These are phyloP conservation scores for Lippia alba DNA, from an alignment of 305 asterid genomes.

Conservation along the genomic window DNA sequence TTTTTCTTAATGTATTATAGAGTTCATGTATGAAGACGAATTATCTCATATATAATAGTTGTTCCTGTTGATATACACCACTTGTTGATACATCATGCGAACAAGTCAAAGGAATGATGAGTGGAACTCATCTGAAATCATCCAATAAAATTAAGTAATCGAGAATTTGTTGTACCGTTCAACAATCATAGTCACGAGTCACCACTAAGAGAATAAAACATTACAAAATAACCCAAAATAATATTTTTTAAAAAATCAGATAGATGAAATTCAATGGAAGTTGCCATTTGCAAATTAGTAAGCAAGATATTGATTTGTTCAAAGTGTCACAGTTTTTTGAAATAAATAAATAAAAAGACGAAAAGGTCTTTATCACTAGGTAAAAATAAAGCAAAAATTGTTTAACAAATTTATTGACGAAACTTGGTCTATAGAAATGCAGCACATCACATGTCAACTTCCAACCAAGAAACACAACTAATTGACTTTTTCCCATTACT, in stretches of 20 bases:
- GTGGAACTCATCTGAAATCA: too few relatives aligned
- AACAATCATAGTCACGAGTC: too few relatives aligned
- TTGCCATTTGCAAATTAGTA: constrained; percentile 30
- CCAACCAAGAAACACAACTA: constrained; percentile 22
- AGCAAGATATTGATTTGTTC: constrained; percentile 24
- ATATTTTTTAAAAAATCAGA: not conserved
- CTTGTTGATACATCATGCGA: not conserved
- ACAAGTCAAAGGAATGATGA: not conserved
- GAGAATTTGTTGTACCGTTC: too few relatives aligned
- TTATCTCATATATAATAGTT: too few relatives aligned
- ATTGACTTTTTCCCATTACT: constrained; percentile 28
- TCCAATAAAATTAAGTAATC: too few relatives aligned
- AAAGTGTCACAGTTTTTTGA: constrained; percentile 17
- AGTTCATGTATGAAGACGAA: too few relatives aligned
- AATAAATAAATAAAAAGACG: not conserved
- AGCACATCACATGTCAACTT: constrained; percentile 33
- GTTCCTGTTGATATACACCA: too few relatives aligned
- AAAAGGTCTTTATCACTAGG: too few relatives aligned
- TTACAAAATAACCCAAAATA: too few relatives aligned
- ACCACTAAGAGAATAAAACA: not conserved
- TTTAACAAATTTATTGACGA: constrained; percentile 17
- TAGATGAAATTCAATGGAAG: constrained; percentile 29
- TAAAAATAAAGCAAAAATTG: not conserved
- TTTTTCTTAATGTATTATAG: too few relatives aligned
- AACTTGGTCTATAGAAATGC: not conserved